These are phyloP conservation scores for Malus orientalis DNA, from an alignment of 306 rosid species.

Conservation along the genomic window DNA sequence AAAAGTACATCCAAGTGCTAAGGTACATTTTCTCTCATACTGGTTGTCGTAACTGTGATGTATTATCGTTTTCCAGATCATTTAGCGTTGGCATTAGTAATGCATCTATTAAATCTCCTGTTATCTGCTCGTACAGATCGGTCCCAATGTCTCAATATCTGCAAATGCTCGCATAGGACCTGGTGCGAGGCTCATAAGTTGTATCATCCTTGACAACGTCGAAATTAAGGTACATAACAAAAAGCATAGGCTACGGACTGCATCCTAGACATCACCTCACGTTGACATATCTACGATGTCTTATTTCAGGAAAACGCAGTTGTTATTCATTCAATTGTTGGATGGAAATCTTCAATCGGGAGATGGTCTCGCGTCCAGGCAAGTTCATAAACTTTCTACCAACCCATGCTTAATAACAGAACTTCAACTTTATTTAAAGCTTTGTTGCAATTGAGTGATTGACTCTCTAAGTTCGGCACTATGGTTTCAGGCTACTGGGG, in stretches of 20 bases:
- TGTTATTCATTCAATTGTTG: slow-evolving; percentile 78
- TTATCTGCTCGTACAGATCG: slow-evolving; percentile 51
- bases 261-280: not conserved
- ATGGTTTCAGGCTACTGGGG: slow-evolving; percentile 71
- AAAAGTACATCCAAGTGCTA: slow-evolving; percentile 85
- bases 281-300: not conserved
- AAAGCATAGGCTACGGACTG: not conserved
- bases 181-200: slow-evolving; percentile 82
- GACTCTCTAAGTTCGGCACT: slow-evolving; percentile 15
- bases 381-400: slow-evolving; percentile 23
- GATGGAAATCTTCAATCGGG: slow-evolving; percentile 93
- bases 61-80: not conserved
- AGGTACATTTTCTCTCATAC: slow-evolving; percentile 39
- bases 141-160: slow-evolving; percentile 88
- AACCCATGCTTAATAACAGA: not conserved
- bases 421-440: not conserved
- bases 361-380: slow-evolving; percentile 92
- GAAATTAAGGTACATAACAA: slow-evolving; percentile 65
- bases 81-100: not conserved
- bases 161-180: slow-evolving; percentile 98
- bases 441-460: not conserved
- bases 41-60: not conserved
- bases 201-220: slow-evolving; percentile 81
- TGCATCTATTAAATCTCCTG: slow-evolving; percentile 9
- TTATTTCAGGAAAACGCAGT: slow-evolving; percentile 78